phyloP scores from a whole-genome alignment of 306 rosid species.

The Vigna nakashimae region DNA sequence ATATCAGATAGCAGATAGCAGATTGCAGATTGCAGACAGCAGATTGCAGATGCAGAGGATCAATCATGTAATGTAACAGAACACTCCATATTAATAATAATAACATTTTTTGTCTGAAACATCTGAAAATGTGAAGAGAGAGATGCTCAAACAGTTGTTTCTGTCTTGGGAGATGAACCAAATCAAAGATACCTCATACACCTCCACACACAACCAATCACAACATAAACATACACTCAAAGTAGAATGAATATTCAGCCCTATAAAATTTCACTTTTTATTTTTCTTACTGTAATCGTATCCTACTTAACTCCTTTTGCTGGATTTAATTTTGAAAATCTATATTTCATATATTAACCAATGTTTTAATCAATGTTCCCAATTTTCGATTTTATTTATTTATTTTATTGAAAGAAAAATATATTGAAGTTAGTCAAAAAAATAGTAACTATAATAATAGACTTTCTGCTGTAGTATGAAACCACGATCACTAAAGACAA shows the following conservation, averaged over 20 bases:
- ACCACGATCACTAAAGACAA: neutral
- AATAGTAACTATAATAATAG: no score
- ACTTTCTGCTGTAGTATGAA: neutral
- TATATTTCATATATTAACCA: no score
- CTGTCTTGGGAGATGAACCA: neutral
- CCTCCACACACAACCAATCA: neutral
- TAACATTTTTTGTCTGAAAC: neutral
- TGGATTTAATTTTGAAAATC: no score
- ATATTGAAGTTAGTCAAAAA: no score
- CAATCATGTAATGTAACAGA: constrained; percentile 32
- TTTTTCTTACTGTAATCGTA: no score
- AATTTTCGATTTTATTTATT: no score
- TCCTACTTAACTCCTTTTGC: no score
- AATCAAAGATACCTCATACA: neutral
- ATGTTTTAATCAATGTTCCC: no score
- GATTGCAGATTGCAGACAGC: neutral
- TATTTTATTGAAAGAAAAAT: neutral
- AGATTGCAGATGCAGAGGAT: constrained; percentile 29
- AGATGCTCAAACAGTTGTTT: neutral
- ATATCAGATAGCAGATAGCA: no score
- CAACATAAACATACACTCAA: no score
- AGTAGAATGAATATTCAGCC: no score
- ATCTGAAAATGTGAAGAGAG: neutral
- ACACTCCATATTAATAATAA: neutral
- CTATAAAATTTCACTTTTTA: no score